These are phyloP conservation scores for Aureobasidium sp. DNA, from an alignment of 2,329 filamentous ascomycete species.

Conservation along the genomic window DNA sequence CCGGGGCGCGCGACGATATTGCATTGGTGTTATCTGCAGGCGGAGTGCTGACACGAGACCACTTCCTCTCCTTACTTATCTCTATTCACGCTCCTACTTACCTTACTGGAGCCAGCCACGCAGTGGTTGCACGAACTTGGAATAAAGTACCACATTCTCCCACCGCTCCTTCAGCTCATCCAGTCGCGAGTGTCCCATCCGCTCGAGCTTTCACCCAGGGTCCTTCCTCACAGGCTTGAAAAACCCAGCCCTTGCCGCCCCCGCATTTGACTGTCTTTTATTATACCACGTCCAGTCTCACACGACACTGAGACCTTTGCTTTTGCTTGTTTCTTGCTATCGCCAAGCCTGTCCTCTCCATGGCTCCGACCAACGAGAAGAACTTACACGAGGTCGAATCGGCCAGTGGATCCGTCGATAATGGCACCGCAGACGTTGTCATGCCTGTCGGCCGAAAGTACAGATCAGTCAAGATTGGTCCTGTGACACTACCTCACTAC, in stretches of 20 bases:
- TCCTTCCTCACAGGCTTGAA: neutral
- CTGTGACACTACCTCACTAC: conserved; percentile 39
- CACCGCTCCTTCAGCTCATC: neutral
- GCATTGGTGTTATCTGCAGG: conserved; percentile 11
- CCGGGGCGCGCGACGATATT: neutral
- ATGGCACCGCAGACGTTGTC: conserved; percentile 19
- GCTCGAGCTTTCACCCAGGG: neutral
- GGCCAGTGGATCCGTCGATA: conserved; percentile 14
- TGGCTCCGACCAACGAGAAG: conserved; percentile 17
- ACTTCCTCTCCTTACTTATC: conserved; percentile 9
- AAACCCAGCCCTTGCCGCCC: conserved; percentile 10
- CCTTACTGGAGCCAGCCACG: neutral
- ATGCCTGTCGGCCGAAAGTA: conserved; percentile 42
- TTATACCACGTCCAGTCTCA: conserved; percentile 9
- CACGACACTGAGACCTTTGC: neutral
- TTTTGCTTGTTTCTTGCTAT: neutral
- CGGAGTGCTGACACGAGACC: conserved; percentile 5
- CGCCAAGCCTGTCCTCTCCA: neutral
- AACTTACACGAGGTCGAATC: conserved; percentile 17
- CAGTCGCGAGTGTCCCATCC: neutral
- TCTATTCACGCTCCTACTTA: conserved; percentile 1
- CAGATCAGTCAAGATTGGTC: conserved; percentile 33
- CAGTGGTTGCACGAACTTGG: conserved; percentile 9
- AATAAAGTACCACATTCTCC: conserved; percentile 5
- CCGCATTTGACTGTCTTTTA: conserved; percentile 8